Conservation (phyloP, 495 filamentous ascomycete genomes). For the Aspergillus sparsus region DNA sequence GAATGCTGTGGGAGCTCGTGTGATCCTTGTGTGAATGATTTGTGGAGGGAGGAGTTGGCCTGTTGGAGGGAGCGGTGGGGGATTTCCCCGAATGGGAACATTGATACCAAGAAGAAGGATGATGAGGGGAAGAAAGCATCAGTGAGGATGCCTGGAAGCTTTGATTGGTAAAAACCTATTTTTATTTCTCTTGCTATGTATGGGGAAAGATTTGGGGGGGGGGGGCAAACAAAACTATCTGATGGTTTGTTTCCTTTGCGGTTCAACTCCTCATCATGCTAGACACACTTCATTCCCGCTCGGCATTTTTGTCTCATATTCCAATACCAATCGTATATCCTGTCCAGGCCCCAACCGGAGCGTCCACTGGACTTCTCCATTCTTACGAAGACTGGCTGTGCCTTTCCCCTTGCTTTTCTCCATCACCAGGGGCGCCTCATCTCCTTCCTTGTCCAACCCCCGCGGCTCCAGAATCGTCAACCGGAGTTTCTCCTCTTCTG, state of each 20-base stretch:
- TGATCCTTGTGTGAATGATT: constrained; percentile 45
- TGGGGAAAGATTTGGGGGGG: constrained; percentile 1
- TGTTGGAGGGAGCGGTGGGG: constrained; percentile 47
- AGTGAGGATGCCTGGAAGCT: constrained; percentile 31
- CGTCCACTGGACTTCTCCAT: constrained; percentile 63
- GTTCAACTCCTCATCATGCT: constrained; percentile 1
- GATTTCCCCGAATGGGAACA: constrained; percentile 26
- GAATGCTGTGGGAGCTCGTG: constrained; percentile 47
- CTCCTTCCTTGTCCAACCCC: constrained; percentile 50
- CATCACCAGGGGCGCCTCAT: constrained; percentile 29
- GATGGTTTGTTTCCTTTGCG: neutral
- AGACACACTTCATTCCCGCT: constrained; percentile 20
- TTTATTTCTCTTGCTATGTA: neutral
- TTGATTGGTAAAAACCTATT: constrained; percentile 26
- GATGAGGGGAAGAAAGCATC: constrained; percentile 17
- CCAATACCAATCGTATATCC: constrained; percentile 57
- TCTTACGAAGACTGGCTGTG: constrained; percentile 47
- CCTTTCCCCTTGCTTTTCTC: constrained; percentile 25
- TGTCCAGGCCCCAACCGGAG: constrained; percentile 58
- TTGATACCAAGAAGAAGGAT: constrained; percentile 21
- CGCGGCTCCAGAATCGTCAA: constrained; percentile 55
- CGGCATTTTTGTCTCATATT: constrained; percentile 57
- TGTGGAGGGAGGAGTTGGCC: constrained; percentile 43
- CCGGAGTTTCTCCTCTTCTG: constrained; percentile 61
- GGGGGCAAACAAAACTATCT: constrained; percentile 1